Evolutionary conservation across 192 early-diverging fungal species (phyloP).

Genomic region (Coemansia sp.): DNA sequence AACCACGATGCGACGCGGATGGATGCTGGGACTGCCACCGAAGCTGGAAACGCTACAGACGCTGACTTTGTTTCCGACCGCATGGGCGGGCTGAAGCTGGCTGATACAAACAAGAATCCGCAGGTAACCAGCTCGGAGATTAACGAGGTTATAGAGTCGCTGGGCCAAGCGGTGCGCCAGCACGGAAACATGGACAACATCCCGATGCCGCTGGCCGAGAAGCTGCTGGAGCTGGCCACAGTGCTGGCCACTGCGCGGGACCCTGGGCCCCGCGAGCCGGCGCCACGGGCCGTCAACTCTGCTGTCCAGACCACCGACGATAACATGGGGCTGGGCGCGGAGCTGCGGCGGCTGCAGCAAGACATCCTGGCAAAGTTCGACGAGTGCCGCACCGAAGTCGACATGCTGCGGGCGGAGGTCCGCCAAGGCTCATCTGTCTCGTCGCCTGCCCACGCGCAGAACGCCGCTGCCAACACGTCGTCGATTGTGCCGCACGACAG

Average conservation of each 20-base stretch:
- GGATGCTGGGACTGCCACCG: no score
- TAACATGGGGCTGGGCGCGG: constrained; percentile 2
- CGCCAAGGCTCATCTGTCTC: constrained; percentile 15
- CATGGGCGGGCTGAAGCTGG: background rate
- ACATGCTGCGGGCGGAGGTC: constrained; percentile 37
- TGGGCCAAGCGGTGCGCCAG: constrained; percentile 4
- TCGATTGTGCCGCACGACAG: constrained; percentile 25
- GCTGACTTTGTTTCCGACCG: background rate
- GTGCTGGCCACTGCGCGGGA: constrained; percentile 8
- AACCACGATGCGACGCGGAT: background rate
- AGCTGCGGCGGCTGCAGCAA: constrained; percentile 23
- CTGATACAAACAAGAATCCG: background rate
- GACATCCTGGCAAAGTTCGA: constrained; percentile 32
- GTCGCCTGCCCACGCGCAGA: background rate
- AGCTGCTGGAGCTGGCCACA: constrained; percentile 28
- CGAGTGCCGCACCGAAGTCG: constrained; percentile 32
- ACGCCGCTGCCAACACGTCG: background rate
- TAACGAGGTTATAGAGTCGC: background rate
- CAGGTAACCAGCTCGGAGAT: background rate
- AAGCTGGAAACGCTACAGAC: no score
- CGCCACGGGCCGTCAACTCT: background rate
- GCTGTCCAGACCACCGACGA: no score
- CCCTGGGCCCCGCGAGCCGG: no score
- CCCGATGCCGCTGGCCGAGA: constrained; percentile 27
- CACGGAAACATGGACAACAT: constrained; percentile 1